phyloP scores from a whole-genome alignment of 2,329 filamentous ascomycete genomes.

The Colletotrichum tamarilloi region DNA sequence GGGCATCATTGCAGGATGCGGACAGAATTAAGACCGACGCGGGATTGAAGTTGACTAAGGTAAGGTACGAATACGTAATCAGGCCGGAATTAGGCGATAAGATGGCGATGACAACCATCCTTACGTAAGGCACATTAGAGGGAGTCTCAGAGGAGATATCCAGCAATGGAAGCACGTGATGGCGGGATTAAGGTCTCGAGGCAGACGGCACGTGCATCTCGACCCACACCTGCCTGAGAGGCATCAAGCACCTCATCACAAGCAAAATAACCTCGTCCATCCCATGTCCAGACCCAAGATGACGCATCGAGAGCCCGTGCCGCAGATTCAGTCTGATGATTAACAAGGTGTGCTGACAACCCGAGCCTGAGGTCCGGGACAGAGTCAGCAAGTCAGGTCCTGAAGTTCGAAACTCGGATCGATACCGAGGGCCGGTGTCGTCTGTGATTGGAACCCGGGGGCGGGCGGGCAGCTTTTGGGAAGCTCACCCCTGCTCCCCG shows the following conservation, averaged over 20 bases:
- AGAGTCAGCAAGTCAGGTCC: not conserved
- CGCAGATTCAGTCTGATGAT: not conserved
- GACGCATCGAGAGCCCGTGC: not conserved
- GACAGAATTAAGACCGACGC: not conserved
- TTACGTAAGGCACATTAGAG: not conserved
- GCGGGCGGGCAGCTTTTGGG: not conserved
- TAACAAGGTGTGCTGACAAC: not conserved
- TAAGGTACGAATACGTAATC: not conserved
- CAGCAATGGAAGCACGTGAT: not conserved
- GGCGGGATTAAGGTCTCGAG: not conserved
- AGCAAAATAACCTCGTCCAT: not conserved
- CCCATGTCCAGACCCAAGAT: not conserved
- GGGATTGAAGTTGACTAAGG: not conserved
- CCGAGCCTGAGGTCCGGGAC: not conserved
- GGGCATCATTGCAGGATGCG: not conserved
- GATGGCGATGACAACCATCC: not conserved
- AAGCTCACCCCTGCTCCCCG: constrained; percentile 8
- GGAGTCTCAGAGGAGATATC: too few relatives aligned
- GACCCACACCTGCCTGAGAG: not conserved
- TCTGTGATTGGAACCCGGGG: not conserved
- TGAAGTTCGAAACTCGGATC: constrained; percentile 9
- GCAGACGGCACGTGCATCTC: not conserved
- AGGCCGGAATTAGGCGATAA: not conserved
- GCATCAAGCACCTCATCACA: not conserved
- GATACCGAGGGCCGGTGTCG: constrained; percentile 2